Percentiles rank a stretch among this genome's conserved stretches.
Evolutionary conservation across 2,329 filamentous ascomycete genomes (phyloP).

Genomic region (Triangularia setosa): DNA sequence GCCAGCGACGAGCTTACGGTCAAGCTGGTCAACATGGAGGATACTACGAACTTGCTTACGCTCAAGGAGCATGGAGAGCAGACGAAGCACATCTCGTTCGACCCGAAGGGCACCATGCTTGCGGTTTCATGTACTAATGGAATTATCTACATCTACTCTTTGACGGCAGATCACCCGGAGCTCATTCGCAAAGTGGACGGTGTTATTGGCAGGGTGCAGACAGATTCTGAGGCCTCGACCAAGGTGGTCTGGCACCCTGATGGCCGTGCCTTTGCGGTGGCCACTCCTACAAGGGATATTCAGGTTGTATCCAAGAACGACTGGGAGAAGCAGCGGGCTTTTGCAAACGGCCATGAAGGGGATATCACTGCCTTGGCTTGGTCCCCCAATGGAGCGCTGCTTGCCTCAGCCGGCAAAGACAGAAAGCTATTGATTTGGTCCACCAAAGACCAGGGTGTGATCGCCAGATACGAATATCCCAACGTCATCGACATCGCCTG

Average conservation of each 20-base stretch:
- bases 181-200: slow-evolving; percentile 82
- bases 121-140: slow-evolving; percentile 86
- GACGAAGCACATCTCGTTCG: slow-evolving; percentile 90
- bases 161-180: slow-evolving; percentile 73
- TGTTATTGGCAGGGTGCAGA: slow-evolving; percentile 73
- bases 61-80: slow-evolving; percentile 79
- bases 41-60: slow-evolving; percentile 71
- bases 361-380: slow-evolving; percentile 85
- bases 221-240: slow-evolving; percentile 71
- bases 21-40: slow-evolving; percentile 78
- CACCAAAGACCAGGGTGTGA: slow-evolving; percentile 75
- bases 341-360: slow-evolving; percentile 73
- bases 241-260: slow-evolving; percentile 89
- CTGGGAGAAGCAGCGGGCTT: slow-evolving; percentile 81
- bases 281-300: slow-evolving; percentile 77
- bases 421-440: slow-evolving; percentile 81
- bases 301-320: slow-evolving; percentile 84
- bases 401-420: slow-evolving; percentile 67
- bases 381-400: slow-evolving; percentile 89
- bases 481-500: slow-evolving; percentile 84
- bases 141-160: slow-evolving; percentile 82
- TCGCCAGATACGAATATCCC: slow-evolving; percentile 73
- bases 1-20: slow-evolving; percentile 95
- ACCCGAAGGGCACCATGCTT: slow-evolving; percentile 70
- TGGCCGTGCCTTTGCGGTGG: slow-evolving; percentile 81